Percentiles rank a stretch among this genome's conserved stretches.
Conservation (phyloP, 148 eudicot species). For the Rhododendron molle region DNA sequence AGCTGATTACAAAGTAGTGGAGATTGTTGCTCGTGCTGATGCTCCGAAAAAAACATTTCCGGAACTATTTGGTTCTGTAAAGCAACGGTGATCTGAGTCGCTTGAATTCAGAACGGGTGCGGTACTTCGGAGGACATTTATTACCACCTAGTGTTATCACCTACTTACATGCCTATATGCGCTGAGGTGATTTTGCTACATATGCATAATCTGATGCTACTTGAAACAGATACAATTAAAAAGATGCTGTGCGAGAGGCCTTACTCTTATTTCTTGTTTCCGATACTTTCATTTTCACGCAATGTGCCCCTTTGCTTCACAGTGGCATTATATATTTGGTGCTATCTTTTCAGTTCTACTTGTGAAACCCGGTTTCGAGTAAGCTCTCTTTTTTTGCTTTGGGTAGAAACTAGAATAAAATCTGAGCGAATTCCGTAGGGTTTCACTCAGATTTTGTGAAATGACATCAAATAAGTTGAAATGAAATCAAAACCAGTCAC, state of each 20-base stretch:
- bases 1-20: conserved; percentile 84
- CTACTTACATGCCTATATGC: not conserved
- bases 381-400: not conserved
- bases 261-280: not conserved
- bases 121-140: not conserved
- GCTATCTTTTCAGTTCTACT: not conserved
- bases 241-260: not conserved
- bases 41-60: conserved; percentile 69
- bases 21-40: conserved; percentile 77
- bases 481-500: too few relatives aligned
- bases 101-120: not conserved
- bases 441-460: not conserved
- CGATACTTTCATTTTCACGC: not conserved
- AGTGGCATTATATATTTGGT: not conserved
- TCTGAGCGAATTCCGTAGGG: not conserved
- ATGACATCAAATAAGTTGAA: not conserved
- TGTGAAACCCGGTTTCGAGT: not conserved
- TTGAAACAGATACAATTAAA: not conserved
- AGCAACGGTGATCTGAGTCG: conserved; percentile 34
- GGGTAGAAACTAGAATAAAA: not conserved
- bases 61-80: conserved; percentile 63
- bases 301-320: not conserved
- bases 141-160: not conserved
- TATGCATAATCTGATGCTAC: not conserved
- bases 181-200: not conserved